phyloP scores from a whole-genome alignment of 192 early-diverging fungal species.

The Coemansia sp. region DNA sequence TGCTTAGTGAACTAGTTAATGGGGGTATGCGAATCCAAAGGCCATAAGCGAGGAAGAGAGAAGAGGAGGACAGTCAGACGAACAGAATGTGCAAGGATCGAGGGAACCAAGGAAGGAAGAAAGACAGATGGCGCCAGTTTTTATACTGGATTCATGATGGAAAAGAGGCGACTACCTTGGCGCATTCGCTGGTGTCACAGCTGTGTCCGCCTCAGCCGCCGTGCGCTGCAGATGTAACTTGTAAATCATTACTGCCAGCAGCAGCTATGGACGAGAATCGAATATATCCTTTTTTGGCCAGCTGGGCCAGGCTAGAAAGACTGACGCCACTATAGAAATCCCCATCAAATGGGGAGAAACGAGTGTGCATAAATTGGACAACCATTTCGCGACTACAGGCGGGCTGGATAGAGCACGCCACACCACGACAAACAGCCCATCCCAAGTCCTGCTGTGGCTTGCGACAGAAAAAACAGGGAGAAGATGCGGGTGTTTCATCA shows the following conservation, averaged over 20 bases:
- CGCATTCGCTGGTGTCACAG: background rate
- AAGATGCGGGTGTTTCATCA: too few relatives aligned
- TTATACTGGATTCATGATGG: too few relatives aligned
- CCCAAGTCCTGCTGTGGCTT: too few relatives aligned
- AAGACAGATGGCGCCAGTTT: background rate
- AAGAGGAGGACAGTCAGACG: too few relatives aligned
- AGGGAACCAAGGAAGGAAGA: background rate
- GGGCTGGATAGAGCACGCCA: too few relatives aligned
- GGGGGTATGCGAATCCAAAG: background rate
- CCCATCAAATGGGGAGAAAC: background rate
- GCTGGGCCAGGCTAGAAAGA: background rate
- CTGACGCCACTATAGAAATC: background rate
- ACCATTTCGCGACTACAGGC: too few relatives aligned
- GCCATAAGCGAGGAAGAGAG: too few relatives aligned
- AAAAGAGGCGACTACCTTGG: too few relatives aligned
- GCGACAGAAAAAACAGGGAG: too few relatives aligned
- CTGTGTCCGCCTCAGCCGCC: background rate
- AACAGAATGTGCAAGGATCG: too few relatives aligned
- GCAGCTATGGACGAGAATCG: background rate
- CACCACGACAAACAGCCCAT: too few relatives aligned
- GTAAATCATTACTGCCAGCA: background rate
- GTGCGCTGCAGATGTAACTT: background rate
- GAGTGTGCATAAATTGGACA: conserved; percentile 7
- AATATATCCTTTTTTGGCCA: conserved; percentile 7
- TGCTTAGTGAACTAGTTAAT: background rate